Base-by-base conservation (phyloP, 257 asterid species). In the Hygrophila difformis region DNA sequence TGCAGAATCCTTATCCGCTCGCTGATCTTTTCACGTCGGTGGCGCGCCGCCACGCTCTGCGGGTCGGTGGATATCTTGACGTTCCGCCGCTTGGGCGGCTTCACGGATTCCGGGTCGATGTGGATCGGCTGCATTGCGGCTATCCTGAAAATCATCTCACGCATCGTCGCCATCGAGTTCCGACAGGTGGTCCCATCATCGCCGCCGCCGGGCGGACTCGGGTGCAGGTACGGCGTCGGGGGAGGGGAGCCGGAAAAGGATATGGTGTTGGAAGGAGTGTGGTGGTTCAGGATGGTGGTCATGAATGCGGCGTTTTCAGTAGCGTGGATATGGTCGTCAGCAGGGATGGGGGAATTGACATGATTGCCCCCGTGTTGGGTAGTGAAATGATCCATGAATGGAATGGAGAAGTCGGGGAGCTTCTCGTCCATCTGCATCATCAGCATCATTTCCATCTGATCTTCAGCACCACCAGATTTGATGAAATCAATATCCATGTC, bases 51-150 rank as follows among this genome's bases (percentile, higher is more conserved):
- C 36, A 89, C 93, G 49, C 96, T 85, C 47, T 89, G 97, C 0
- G 97, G 97, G 70, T 89, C 97, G 0, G 71, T 81, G 2, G 97
- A 89, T 64, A 89, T 89, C 76, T 63, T 81, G 39, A 89, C 97
- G 45, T 89, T 89, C 55, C 84, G 69, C 47, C 96, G 61, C 67
- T 82, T 85, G 17, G 97, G 97, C 21, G 93, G 93, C 45, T 85
- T 89, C 4, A 84, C 97, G 0, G 87, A 50, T 37, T 89, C 96
- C 4, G 96, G 97, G 53, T 89, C 96, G 1, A 85, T 82, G 57
- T 89, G 77, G 37, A 89, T 77, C 4, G 97, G 94, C 60, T 89
- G 97, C 97, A 85, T 84, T 47, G 96, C 89, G 8, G 97, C 97
- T 0, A 89, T 81, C 26, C 85, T 61, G 35, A 84, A 89, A 0